A percentile compares a stretch with the other conserved stretches of the same genome.
Conservation (phyloP, 2,329 filamentous ascomycete genomes). For the Lasiodiplodia gonubiensis region DNA sequence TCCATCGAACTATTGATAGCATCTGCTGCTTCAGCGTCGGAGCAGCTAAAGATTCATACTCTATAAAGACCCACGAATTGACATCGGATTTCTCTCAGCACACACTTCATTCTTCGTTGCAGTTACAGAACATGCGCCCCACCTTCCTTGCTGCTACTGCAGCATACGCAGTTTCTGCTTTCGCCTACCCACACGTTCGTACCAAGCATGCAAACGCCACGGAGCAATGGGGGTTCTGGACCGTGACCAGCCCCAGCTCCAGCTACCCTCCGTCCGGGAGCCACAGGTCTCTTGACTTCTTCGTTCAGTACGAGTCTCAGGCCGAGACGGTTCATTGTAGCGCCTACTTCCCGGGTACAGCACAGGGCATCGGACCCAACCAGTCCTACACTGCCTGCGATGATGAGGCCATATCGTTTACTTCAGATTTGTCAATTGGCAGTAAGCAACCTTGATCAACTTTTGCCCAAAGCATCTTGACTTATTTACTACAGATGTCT, state of each 20-base stretch:
- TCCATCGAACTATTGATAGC: background rate
- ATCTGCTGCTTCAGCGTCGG: background rate
- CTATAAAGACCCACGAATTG: background rate
- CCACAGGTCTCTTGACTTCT: constrained; percentile 10
- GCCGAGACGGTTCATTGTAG: constrained; percentile 3
- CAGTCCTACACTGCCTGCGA: constrained; percentile 9
- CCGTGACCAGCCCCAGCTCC: constrained; percentile 4
- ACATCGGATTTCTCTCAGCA: background rate
- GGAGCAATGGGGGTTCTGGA: background rate
- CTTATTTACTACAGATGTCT: background rate
- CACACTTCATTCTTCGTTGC: background rate
- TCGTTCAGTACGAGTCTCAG: background rate
- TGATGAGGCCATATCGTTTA: constrained; percentile 9
- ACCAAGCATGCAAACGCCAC: background rate
- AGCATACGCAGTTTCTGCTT: background rate
- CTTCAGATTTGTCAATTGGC: constrained; percentile 1
- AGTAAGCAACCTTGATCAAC: background rate
- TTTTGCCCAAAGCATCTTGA: too few relatives aligned
- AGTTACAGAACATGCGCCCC: background rate
- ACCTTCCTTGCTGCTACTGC: constrained; percentile 1
- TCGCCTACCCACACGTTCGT: background rate
- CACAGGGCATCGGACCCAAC: background rate
- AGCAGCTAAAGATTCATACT: background rate
- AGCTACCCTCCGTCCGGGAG: constrained; percentile 7
- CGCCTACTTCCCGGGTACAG: constrained; percentile 2